Conservation (phyloP, 1,284 basidiomycete genomes). For the Puccinia polysora region DNA sequence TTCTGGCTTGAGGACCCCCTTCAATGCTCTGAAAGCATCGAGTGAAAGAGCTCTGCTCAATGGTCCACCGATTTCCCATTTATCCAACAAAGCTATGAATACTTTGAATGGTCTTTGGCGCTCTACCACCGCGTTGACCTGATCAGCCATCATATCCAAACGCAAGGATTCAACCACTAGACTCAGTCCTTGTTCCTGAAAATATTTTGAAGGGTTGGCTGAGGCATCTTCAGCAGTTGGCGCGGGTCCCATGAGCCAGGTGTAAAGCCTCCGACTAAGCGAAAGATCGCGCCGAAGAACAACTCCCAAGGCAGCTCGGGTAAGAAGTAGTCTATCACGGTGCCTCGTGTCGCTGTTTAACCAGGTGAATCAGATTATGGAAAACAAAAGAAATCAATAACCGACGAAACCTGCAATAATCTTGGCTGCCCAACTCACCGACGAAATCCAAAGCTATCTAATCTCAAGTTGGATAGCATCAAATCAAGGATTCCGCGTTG, state of each 20-base stretch:
- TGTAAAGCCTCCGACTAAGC: conserved; percentile 83
- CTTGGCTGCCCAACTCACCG: conserved; percentile 53
- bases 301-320: conserved; percentile 56
- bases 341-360: conserved; percentile 44
- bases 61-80: conserved; percentile 86
- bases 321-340: conserved; percentile 48
- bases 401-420: not conserved
- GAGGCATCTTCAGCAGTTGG: conserved; percentile 63
- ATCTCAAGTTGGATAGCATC: conserved; percentile 66
- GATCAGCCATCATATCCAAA: conserved; percentile 31
- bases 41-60: conserved; percentile 73
- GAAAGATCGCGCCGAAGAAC: conserved; percentile 88
- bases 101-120: conserved; percentile 82
- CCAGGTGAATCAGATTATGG: not conserved
- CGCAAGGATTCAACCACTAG: conserved; percentile 65
- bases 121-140: conserved; percentile 55
- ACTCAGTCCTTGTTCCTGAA: conserved; percentile 65
- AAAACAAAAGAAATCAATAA: not conserved
- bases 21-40: conserved; percentile 71
- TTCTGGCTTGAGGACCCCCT: conserved; percentile 59
- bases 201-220: conserved; percentile 67
- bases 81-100: conserved; percentile 88
- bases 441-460: conserved; percentile 67
- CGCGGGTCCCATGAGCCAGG: conserved; percentile 74
- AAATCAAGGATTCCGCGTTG: conserved; percentile 75